Evolutionary conservation across 306 rosid species (phyloP).

Genomic region (Rosa lucieae): DNA sequence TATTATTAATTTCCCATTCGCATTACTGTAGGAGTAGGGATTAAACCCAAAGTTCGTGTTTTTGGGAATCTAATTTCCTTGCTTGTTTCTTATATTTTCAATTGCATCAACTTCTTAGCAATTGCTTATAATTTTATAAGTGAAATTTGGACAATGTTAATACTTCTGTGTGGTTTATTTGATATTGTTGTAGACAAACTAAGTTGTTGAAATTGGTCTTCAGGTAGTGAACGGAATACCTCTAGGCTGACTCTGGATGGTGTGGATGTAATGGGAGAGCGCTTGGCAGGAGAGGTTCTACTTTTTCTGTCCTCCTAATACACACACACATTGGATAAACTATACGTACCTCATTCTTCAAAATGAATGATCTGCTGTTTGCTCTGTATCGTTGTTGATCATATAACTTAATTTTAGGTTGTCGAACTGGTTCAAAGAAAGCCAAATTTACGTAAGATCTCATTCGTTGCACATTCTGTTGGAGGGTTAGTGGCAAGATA

Average conservation of each 20-base stretch:
- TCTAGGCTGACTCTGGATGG: conserved; percentile 80
- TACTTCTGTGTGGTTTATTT: background rate
- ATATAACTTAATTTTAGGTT: conserved; percentile 48
- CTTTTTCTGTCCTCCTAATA: background rate
- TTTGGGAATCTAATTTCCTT: background rate
- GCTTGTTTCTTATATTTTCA: background rate
- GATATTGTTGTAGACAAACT: background rate
- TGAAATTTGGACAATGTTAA: background rate
- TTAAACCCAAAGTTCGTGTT: background rate
- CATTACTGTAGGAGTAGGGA: background rate
- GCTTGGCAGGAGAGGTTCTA: conserved; percentile 78
- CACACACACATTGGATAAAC: background rate
- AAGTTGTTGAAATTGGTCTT: conserved; percentile 17
- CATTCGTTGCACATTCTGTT: conserved; percentile 92
- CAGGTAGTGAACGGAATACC: conserved; percentile 92
- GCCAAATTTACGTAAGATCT: conserved; percentile 69
- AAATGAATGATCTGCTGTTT: conserved; percentile 12
- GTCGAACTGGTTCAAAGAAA: conserved; percentile 64
- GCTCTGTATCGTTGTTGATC: conserved; percentile 10
- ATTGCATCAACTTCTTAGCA: background rate
- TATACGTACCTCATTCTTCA: conserved; percentile 7
- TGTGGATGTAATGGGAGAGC: conserved; percentile 95
- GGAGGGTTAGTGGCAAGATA: conserved; percentile 96
- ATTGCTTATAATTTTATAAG: background rate
- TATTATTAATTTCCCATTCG: background rate